Percentiles rank a stretch among this genome's conserved stretches.
These are phyloP conservation scores for Sclerotinia trifoliorum DNA, from an alignment of 2,329 filamentous ascomycete genomes.

Conservation along the genomic window DNA sequence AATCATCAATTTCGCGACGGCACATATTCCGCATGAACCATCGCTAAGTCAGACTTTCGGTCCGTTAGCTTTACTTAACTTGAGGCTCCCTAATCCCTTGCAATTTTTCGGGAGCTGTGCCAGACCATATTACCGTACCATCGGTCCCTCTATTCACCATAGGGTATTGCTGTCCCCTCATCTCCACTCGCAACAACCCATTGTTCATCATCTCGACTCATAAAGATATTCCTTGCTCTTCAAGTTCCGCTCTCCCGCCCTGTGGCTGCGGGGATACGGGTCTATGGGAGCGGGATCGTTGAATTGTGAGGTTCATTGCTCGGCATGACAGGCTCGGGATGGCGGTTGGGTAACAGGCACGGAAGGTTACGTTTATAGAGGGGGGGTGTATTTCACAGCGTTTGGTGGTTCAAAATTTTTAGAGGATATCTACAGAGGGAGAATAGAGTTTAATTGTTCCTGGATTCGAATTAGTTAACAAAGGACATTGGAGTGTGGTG, in stretches of 20 bases:
- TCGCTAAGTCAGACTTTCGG: not conserved
- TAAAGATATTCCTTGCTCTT: not conserved
- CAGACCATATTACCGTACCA: not conserved
- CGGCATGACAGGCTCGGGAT: not conserved
- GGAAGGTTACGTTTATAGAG: not conserved
- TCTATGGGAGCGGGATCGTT: not conserved
- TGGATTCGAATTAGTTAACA: not conserved
- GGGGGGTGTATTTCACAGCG: not conserved
- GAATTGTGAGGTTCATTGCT: not conserved
- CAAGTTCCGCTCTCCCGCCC: not conserved
- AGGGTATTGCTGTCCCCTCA: not conserved
- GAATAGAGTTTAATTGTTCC: not conserved
- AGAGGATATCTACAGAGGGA: not conserved
- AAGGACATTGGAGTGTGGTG: not conserved
- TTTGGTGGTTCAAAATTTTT: not conserved
- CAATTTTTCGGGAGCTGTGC: not conserved
- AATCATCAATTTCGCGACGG: not conserved
- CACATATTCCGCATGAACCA: not conserved
- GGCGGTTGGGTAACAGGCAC: slow-evolving; percentile 1
- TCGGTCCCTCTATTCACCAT: slow-evolving; percentile 1
- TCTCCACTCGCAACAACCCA: not conserved
- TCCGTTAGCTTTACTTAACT: not conserved
- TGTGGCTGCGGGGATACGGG: not conserved
- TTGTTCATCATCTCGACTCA: not conserved
- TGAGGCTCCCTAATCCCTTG: not conserved